phyloP scores from a whole-genome alignment of 2,329 filamentous ascomycete species.

The Calonectria fujianensis region DNA sequence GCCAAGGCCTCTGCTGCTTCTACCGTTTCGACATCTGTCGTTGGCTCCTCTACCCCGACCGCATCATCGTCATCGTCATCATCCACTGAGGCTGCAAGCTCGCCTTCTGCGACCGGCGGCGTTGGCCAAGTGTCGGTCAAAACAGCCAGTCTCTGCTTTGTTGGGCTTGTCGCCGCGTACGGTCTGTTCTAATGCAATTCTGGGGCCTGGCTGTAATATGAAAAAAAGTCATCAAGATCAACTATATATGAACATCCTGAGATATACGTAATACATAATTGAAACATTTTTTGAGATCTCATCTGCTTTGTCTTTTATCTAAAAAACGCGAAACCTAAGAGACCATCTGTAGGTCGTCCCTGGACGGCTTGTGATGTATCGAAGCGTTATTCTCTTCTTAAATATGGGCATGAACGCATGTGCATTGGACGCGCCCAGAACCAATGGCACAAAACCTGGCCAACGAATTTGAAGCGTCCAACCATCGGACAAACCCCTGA shows the following conservation, averaged over 20 bases:
- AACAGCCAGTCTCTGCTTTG: not conserved
- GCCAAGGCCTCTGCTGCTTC: not conserved
- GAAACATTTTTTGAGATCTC: not conserved
- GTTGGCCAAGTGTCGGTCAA: slow-evolving; percentile 8
- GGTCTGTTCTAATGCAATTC: not conserved
- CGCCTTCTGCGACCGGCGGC: not conserved
- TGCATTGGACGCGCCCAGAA: too few relatives aligned
- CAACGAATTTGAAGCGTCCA: too few relatives aligned
- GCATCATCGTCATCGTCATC: slow-evolving; percentile 4
- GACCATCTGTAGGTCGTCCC: not conserved
- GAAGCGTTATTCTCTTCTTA: too few relatives aligned
- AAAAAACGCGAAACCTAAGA: not conserved
- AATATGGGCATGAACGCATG: too few relatives aligned
- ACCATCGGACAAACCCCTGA: too few relatives aligned
- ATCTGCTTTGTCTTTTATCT: not conserved
- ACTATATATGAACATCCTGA: not conserved
- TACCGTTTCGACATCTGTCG: slow-evolving; percentile 1
- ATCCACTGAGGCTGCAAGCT: slow-evolving; percentile 17
- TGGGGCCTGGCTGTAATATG: not conserved
- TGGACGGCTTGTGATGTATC: too few relatives aligned
- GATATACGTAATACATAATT: not conserved
- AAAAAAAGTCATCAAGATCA: not conserved
- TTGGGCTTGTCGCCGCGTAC: slow-evolving; percentile 13
- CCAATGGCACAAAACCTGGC: too few relatives aligned
- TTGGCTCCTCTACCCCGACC: not conserved